Base-by-base conservation (phyloP, 2,329 filamentous ascomycete species). In the Stemphylium lycopersici region DNA sequence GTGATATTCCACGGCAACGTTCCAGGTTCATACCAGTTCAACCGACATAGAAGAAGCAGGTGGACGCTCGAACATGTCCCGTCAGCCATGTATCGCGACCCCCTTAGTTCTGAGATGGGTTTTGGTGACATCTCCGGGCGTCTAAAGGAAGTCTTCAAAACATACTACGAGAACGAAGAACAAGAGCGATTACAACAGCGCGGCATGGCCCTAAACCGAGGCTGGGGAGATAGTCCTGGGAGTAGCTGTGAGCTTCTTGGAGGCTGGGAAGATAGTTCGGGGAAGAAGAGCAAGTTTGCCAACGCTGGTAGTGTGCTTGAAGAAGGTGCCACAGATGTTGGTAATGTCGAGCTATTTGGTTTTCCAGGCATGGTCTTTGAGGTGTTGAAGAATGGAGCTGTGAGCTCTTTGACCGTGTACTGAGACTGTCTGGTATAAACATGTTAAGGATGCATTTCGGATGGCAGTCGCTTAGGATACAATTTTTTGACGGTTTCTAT, bases 331-430 rank as follows among this genome's bases (percentile, higher is more conserved):
- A 75, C 69, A 66, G 77, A 87, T 58, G 74, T 88, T 56, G 86
- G 85, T 16, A 89, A 88, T 51, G 96, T 93, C 13, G 93, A 93
- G 58, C 77, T 99, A 24, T 98, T 91, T 78, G 93, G 93, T 1
- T 97, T 97, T 69, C 93, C 95, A 0, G 93, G 95, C 0, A 78
- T 98, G 75, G 86, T 97, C 41, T 98, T 99, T 78, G 95, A 99
- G 77, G 93, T 99, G 24, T 77, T 98, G 74, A 93, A 90, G 85
- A 97, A 96, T 70, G 92, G 90, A 3, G 88, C 87, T 57, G 90
- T 99, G 20, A 96, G 91, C 75, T 90, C 90, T 22, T 80, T 98
- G 72, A 98, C 93, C 8, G 87, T 96, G 20, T 96, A 93, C 79
- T 96, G 73, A 84, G 38, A 48, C 8, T n/a, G 26, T 29, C 26